Evolutionary conservation across 1,284 basidiomycete species (phyloP), one percentile per base, ranked within the genome.

Genomic region (Boletus coffeatus): DNA sequence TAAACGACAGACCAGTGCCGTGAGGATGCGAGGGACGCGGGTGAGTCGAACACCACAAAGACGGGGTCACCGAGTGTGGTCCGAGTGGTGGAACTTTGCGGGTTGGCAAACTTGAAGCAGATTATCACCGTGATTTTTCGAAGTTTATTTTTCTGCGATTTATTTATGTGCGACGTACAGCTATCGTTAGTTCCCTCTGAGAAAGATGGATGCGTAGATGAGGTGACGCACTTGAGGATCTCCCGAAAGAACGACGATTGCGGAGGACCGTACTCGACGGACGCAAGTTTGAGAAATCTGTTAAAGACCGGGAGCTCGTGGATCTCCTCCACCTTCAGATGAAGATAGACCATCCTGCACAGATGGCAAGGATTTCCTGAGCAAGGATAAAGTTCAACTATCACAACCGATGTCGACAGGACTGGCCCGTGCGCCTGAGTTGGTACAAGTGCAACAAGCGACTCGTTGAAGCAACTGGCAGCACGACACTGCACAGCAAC

Each of bases 1-100:
- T 32, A 32, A 32, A 32, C 29, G 29, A 32, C 29, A 32, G 29
- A 32, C 29, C 29, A 32, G 29, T 34, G 16, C 86, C 86, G 37
- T 77, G 66, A 0, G 83, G 82, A 67, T 88, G 81, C 16, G 77
- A 76, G 0, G 80, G 77, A n/a, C 86, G 80, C n/a, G 83, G 77
- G 68, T 88, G 88, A 85, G 71, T 89, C 87, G 65, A 88, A 88
- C 55, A 88, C 74, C 56, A 83, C 77, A 66, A 83, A 87, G 13
- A 83, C 70, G 9, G 65, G 61, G 13, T 59, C 62, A 11, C 72
- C 68, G 37, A 60, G 65, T 3, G 66, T 62, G 7, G 16, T 43
- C 9, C 55, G 8, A n/a, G 16, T 29, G 2, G 37, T 14, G 16
- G 52, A 11, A 37, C n/a, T 46, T 18, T 46, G 46, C 21, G 14